phyloP scores from a whole-genome alignment of 148 eudicot genomes.

The Rhododendron ferrugineum region DNA sequence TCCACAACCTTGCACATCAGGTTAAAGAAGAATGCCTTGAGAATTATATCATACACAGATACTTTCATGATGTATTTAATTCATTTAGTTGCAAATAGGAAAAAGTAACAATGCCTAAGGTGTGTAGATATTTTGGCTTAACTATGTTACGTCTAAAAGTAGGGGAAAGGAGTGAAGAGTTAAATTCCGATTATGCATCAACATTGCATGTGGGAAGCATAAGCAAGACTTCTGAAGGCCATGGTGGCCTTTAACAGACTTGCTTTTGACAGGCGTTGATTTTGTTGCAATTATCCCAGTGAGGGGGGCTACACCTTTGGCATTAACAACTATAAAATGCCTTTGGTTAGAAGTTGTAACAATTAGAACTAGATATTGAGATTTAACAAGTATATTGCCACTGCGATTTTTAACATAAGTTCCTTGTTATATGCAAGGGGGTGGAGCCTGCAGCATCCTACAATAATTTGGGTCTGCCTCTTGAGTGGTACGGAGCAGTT shows the following conservation, averaged over 20 bases:
- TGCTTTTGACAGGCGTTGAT: not conserved
- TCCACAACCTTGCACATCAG: slow-evolving; percentile 96
- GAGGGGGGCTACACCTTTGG: not conserved
- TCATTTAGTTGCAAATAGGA: not conserved
- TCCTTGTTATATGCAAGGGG: slow-evolving; percentile 45
- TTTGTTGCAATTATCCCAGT: not conserved
- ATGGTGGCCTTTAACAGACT: not conserved
- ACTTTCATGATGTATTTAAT: not conserved
- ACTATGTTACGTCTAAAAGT: not conserved
- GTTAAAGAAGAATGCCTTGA: slow-evolving; percentile 22
- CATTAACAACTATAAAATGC: not conserved
- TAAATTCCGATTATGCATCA: not conserved
- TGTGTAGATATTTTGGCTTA: not conserved
- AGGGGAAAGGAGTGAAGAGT: not conserved
- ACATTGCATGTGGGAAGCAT: not conserved
- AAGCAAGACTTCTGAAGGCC: not conserved
- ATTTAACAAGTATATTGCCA: not conserved
- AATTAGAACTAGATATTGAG: not conserved
- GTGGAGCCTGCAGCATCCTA: slow-evolving; percentile 91
- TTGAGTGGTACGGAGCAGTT: slow-evolving; percentile 83
- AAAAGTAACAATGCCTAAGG: not conserved
- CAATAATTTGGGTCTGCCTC: slow-evolving; percentile 74
- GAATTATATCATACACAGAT: not conserved
- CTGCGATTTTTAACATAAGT: not conserved
- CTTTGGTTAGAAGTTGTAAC: not conserved